Conservation (phyloP, 208 protist genomes). For the Leishmania martiniquensis region DNA sequence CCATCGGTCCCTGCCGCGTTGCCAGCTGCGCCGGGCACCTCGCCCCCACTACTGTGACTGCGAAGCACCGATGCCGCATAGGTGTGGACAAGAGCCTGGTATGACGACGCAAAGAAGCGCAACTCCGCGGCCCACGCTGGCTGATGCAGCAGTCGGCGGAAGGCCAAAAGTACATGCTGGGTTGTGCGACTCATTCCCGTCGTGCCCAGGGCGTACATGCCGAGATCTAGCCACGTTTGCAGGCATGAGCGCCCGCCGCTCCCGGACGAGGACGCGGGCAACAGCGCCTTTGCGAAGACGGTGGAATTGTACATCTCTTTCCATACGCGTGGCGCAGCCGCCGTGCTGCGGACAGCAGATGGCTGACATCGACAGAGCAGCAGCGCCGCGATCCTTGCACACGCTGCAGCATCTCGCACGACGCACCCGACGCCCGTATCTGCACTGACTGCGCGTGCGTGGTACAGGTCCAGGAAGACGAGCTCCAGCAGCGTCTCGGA, state of each 20-base stretch:
- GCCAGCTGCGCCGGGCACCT: background rate
- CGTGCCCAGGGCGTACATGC: slow-evolving; percentile 29
- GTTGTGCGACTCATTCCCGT: slow-evolving; percentile 34
- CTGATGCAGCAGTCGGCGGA: slow-evolving; percentile 32
- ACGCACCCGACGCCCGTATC: slow-evolving; percentile 20
- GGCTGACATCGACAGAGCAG: slow-evolving; percentile 51
- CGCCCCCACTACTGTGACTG: background rate
- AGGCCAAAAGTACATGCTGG: slow-evolving; percentile 33
- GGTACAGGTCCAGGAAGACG: slow-evolving; percentile 21
- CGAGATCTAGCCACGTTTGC: slow-evolving; percentile 24
- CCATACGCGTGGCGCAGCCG: slow-evolving; percentile 5
- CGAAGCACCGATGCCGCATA: slow-evolving; percentile 18
- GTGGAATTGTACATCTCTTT: slow-evolving; percentile 27
- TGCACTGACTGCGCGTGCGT: slow-evolving; percentile 17
- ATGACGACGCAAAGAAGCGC: slow-evolving; percentile 28
- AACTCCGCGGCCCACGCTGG: slow-evolving; percentile 36
- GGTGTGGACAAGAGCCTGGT: slow-evolving; percentile 21
- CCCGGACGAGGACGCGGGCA: background rate
- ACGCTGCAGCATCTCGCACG: slow-evolving; percentile 31
- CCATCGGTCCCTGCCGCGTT: background rate
- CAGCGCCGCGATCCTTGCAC: slow-evolving; percentile 25
- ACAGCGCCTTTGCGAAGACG: slow-evolving; percentile 25
- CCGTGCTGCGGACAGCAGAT: slow-evolving; percentile 6
- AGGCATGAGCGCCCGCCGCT: slow-evolving; percentile 21
- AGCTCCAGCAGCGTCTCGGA: slow-evolving; percentile 32